Evolutionary conservation across 371 early-diverging fungal species (phyloP).

Genomic region (Mortierella sp.): DNA sequence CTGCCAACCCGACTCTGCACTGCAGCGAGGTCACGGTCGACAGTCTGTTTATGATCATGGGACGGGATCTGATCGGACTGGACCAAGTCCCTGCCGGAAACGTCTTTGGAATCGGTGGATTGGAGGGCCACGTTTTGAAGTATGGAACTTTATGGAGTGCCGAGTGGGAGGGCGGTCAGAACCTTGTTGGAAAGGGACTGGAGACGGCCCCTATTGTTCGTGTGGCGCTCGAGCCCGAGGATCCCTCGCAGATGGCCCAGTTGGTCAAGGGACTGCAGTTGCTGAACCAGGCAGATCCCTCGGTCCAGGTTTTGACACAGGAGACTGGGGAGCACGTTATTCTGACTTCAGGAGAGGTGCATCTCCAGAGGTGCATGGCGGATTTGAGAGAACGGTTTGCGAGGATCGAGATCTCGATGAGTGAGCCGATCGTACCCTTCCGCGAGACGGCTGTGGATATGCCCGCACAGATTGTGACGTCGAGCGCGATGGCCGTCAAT

Average conservation of each 20-base stretch:
- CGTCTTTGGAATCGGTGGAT: slow-evolving; percentile 95
- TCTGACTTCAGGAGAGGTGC: slow-evolving; percentile 96
- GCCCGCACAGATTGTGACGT: slow-evolving; percentile 39
- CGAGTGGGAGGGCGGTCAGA: slow-evolving; percentile 63
- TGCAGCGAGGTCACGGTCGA: slow-evolving; percentile 80
- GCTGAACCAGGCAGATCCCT: slow-evolving; percentile 95
- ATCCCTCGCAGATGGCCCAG: slow-evolving; percentile 88
- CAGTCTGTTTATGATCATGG: slow-evolving; percentile 94
- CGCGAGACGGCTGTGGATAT: slow-evolving; percentile 85
- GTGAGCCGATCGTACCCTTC: slow-evolving; percentile 97
- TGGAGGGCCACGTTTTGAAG: slow-evolving; percentile 91
- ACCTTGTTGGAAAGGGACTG: slow-evolving; percentile 66
- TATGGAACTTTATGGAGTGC: slow-evolving; percentile 89
- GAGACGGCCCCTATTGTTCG: slow-evolving; percentile 91
- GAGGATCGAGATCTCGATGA: slow-evolving; percentile 92
- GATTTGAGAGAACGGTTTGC: slow-evolving; percentile 96
- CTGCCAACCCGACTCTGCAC: slow-evolving; percentile 73
- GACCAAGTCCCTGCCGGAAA: slow-evolving; percentile 94
- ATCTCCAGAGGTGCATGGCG: slow-evolving; percentile 89
- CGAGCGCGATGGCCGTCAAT: slow-evolving; percentile 42
- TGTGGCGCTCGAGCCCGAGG: slow-evolving; percentile 94
- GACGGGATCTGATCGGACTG: slow-evolving; percentile 88
- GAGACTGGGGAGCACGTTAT: slow-evolving; percentile 98
- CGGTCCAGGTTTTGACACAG: slow-evolving; percentile 91
- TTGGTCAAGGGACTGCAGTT: slow-evolving; percentile 89